A percentile compares a stretch with the other conserved stretches of the same genome.
phyloP scores from a whole-genome alignment of 176 grass and related monocot species.

The Rhynchospora pubera region DNA sequence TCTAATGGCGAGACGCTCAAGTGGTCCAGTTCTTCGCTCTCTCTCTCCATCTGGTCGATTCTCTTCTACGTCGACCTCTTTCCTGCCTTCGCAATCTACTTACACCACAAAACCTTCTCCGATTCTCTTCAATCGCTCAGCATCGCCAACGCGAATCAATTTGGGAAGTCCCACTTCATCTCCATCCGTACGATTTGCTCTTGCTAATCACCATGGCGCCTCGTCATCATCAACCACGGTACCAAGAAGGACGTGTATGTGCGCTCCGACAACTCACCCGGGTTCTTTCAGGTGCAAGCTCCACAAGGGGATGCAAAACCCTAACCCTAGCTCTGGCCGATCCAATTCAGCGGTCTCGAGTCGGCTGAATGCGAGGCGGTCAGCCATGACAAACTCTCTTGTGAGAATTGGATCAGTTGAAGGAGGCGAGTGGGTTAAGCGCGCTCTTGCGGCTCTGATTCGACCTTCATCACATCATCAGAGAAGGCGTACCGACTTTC shows the following conservation, averaged over 20 bases:
- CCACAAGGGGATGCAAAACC: slow-evolving; percentile 15
- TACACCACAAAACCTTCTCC: neutral
- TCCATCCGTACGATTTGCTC: neutral
- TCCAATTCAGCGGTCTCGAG: neutral
- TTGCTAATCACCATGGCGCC: neutral
- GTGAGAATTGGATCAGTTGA: slow-evolving; percentile 51
- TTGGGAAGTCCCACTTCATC: neutral
- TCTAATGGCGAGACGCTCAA: slow-evolving; percentile 23
- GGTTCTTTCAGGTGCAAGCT: slow-evolving; percentile 66
- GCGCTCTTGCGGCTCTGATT: slow-evolving; percentile 43
- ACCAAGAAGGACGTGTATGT: slow-evolving; percentile 30
- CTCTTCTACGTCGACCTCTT: neutral
- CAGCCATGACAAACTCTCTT: slow-evolving; percentile 53
- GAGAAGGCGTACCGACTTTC: slow-evolving; percentile 28
- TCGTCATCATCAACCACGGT: neutral
- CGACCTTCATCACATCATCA: slow-evolving; percentile 44
- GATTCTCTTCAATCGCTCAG: slow-evolving; percentile 2
- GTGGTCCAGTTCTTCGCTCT: slow-evolving; percentile 20
- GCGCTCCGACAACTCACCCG: slow-evolving; percentile 58
- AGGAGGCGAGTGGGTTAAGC: slow-evolving; percentile 43
- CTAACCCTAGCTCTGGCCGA: neutral
- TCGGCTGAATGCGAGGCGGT: slow-evolving; percentile 32
- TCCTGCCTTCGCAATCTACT: neutral
- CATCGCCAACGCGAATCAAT: neutral
- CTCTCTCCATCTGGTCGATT: slow-evolving; percentile 22